Base-by-base conservation (phyloP, 208 protist species). In the Willaertia magna region DNA sequence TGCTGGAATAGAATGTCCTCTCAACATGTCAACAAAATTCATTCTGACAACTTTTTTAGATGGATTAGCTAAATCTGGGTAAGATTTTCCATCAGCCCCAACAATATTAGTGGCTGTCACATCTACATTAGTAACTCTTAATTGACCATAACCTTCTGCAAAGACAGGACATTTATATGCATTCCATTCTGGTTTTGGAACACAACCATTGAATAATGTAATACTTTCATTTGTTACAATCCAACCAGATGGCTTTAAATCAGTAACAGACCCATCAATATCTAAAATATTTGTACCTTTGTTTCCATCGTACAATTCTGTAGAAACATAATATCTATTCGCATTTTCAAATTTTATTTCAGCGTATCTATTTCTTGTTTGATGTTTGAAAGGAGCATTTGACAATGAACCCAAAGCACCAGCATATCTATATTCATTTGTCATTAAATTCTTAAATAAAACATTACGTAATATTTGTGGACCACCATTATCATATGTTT, bases 401-500 rank as follows among this genome's bases (percentile, higher is more conserved):
- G n/a, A n/a, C n/a, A 67, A 67, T 1, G 26, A 16, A 67, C 26
- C 26, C 12, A 67, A 30, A 2, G 40, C 3, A 47, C 74, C 74
- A 30, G 74, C 74, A 42, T 39, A 16, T 79, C 40, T 79, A 9
- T 42, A n/a, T 16, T 11, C 12, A 30, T 79, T 22, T 20, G 34
- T 30, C 7, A 43, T 22, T 7, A 47, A 79, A 16, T 47, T 47
- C 12, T 11, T n/a, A 46, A 44, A 79, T 1, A 42, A 47, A 11
- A 79, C 40, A 79, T 79, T 79, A 12, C 39, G 2, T 7, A 47
- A 0, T 22, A 47, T 30, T 79, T 79, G 74, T 14, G 74, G 74
- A 26, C 74, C 74, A 12, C 74, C 74, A 79, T 79, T 79, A 46
- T 79, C 74, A 79, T 79, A 79, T 4, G 40, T 79, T 47, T 79